Base-by-base conservation (phyloP, 202 grass and related monocot genomes). In the Zoysia matrella region DNA sequence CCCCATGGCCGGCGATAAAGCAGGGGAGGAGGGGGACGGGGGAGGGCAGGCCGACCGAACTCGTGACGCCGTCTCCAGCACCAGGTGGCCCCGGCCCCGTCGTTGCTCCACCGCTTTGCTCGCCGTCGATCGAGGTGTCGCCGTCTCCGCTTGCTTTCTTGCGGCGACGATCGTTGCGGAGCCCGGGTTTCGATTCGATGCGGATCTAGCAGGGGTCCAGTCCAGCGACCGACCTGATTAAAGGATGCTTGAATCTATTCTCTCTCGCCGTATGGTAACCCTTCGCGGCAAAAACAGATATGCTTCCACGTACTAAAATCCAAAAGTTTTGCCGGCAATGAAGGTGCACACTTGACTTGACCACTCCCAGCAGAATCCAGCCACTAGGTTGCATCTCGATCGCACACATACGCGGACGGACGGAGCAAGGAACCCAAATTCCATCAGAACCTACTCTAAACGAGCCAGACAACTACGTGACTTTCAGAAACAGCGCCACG, bases 1-100 rank as follows among this genome's bases (percentile, higher is more conserved):
- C 55, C 61, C 73, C 22, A 73, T 89, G 83, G 83, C 73, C 88
- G 73, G 67, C 41, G 67, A 73, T 4, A 4, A 73, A 56, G 83
- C 66, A 68, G n/a, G 1, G 42, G n/a, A 39, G 22, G 22, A 22
- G 22, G 22, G 22, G 22, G 22, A 22, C 22, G 8, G n/a, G 40
- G 49, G 39, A 65, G 30, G 64, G 49, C 16, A 11, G 70, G 40
- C 63, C 47, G 82, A 14, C 87, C 82, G 52, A 82, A 73, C 39
- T 75, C 44, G 58, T 67, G 82, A 85, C 77, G 77, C 57, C 14
- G 71, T 68, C 77, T 14, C 3, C 8, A 44, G 22, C 22, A 39
- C 3, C 67, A 47, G 7, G 43, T 22, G 52, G 52, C 7, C 42
- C 12, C 61, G 14, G 14, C 5, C 58, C 7, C 56, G 7, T 44